A percentile compares a stretch with the other conserved stretches of the same genome.
These are phyloP conservation scores for Tillandsia fasciculata DNA, from an alignment of 176 grass and related monocot genomes.

Conservation along the genomic window DNA sequence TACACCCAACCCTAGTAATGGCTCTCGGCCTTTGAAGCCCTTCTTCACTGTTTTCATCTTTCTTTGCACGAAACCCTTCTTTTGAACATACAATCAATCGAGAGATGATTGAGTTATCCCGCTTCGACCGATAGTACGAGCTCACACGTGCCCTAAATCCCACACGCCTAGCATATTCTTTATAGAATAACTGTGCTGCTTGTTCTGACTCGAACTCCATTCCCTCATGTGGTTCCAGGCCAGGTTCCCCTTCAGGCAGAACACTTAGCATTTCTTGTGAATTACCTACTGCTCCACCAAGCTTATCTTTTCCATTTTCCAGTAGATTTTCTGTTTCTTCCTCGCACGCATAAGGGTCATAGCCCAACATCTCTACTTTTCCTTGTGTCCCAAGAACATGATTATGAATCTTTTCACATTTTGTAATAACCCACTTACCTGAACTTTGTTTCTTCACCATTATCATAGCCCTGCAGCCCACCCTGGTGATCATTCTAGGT, in stretches of 20 bases:
- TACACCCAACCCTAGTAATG: slow-evolving; percentile 65
- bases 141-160: slow-evolving; percentile 67
- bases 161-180: slow-evolving; percentile 50
- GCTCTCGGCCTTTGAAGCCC: slow-evolving; percentile 42
- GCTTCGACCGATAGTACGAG: slow-evolving; percentile 55
- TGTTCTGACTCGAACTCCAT: slow-evolving; percentile 70
- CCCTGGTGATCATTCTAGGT: slow-evolving; percentile 20
- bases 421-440: slow-evolving; percentile 21
- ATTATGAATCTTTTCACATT: slow-evolving; percentile 23
- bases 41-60: slow-evolving; percentile 32
- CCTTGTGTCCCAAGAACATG: slow-evolving; percentile 26
- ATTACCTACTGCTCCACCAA: background rate
- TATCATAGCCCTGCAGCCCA: slow-evolving; percentile 28
- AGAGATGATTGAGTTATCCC: slow-evolving; percentile 59
- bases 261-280: slow-evolving; percentile 2
- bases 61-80: slow-evolving; percentile 65
- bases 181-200: slow-evolving; percentile 64
- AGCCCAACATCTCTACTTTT: slow-evolving; percentile 22
- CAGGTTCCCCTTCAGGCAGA: slow-evolving; percentile 18
- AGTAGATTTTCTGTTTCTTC: slow-evolving; percentile 7
- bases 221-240: slow-evolving; percentile 49
- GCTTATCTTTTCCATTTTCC: slow-evolving; percentile 1
- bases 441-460: slow-evolving; percentile 28
- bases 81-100: slow-evolving; percentile 70
- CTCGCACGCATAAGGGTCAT: slow-evolving; percentile 17